Base-by-base conservation (phyloP, 176 grass and related monocot species). In the Miscanthus lutarioriparius region DNA sequence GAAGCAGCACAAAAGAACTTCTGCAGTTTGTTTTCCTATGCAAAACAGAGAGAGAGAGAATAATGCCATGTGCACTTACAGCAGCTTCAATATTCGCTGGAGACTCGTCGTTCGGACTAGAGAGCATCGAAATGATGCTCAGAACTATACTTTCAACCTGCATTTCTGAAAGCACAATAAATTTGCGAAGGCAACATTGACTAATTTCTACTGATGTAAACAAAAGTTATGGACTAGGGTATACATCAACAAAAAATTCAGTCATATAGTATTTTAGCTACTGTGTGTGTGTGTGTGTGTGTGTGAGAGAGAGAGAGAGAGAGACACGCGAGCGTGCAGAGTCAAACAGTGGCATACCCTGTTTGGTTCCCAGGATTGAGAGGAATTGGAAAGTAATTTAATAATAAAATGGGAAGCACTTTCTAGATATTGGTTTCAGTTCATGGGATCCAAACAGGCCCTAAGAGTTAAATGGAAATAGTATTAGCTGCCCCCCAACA, bases 61-160 rank as follows among this genome's bases (percentile, higher is more conserved):
- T 0, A 68, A 84, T 91, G 67, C 13, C 0, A 2, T 76, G n/a
- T 83, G 51, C 79, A 94, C 94, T 92, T 94, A 97, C 94, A 47
- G 94, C 94, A 13, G 94, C 94, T 86, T 97, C 94, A 64, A 97
- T 91, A 86, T 97, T 97, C 53, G 94, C 94, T 79, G 91, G 91
- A 67, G 94, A 97, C 43, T 97, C 94, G 12, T 97, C 94, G 1
- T 97, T 97, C 49, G 94, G 94, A 86, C 94, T 94, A 74, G 94
- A 97, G 36, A 97, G 94, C 94, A 97, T 97, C 22, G 94, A 94
- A 88, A 97, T 97, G 65, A 97, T 97, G 86, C 94, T 97, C 67
- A 97, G 64, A 85, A 97, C 94, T 80, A 97, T 97, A 89, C 94
- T 97, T 72, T 97, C 94, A 67, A 97, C 94, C 94, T 97, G 87